Evolutionary conservation across 2,329 filamentous ascomycete genomes (phyloP).

Genomic region (Rhinocladiella mackenziei): DNA sequence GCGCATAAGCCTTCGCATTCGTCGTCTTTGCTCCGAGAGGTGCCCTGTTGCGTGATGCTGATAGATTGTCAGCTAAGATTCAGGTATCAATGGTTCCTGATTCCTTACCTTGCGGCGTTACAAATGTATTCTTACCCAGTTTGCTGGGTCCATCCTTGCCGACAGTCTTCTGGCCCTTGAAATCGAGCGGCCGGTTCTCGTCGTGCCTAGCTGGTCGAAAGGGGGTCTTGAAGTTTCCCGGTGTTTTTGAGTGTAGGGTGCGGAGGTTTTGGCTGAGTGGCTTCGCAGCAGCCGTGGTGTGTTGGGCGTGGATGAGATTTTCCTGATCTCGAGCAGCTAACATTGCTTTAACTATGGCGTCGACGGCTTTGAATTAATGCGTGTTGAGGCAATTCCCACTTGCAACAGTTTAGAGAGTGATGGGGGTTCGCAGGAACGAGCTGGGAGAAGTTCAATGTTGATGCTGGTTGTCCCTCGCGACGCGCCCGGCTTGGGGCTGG

Average conservation of each 20-base stretch:
- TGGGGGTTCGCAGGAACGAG: background rate
- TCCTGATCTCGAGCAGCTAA: slow-evolving; percentile 80
- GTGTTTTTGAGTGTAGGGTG: slow-evolving; percentile 69
- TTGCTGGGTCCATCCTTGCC: slow-evolving; percentile 52
- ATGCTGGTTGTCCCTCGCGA: slow-evolving; percentile 22
- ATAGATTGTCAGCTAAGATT: slow-evolving; percentile 8
- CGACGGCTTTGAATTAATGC: background rate
- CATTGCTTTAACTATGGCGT: slow-evolving; percentile 50
- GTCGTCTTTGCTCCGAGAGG: slow-evolving; percentile 93
- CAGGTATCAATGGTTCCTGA: slow-evolving; percentile 5
- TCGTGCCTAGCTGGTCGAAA: slow-evolving; percentile 74
- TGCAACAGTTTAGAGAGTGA: background rate
- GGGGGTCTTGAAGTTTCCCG: slow-evolving; percentile 75
- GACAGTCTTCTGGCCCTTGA: slow-evolving; percentile 58
- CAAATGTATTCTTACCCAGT: slow-evolving; percentile 60
- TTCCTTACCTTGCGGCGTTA: slow-evolving; percentile 73
- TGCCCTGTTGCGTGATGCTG: slow-evolving; percentile 67
- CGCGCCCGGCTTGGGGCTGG: slow-evolving; percentile 11
- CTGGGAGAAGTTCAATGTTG: slow-evolving; percentile 11
- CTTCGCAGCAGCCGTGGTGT: slow-evolving; percentile 67
- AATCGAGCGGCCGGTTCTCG: slow-evolving; percentile 66
- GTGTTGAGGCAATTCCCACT: background rate
- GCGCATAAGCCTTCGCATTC: slow-evolving; percentile 74
- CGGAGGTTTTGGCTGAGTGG: slow-evolving; percentile 62
- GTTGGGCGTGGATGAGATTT: slow-evolving; percentile 73